Base-by-base conservation (phyloP, 345 rosid species). In the Schrenkiella parvula region DNA sequence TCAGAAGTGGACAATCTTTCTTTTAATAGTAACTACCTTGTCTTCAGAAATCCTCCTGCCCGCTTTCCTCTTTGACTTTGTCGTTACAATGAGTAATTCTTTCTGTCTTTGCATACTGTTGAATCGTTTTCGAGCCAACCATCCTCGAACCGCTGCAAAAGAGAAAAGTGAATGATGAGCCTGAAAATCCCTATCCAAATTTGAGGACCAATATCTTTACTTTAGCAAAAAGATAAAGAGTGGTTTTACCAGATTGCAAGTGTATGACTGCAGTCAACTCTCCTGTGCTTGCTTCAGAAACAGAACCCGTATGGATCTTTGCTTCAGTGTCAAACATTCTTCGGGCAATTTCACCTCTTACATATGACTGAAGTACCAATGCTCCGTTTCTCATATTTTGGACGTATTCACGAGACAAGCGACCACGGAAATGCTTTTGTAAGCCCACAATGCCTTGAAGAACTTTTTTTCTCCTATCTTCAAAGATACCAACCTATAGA, bases 131-230 rank as follows among this genome's bases (percentile, higher is more conserved):
- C 92, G 87, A 64, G 82, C 89, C 85, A 92, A 74, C 88, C 93
- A 90, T 35, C 96, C 98, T 32, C 99, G 96, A 53, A 92, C 83
- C 28, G 42, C 99, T 95, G 83, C 79, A 79, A 64, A 46, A 57
- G 29, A 48, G 50, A 60, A 44, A 35, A 58, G 60, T 29, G 29
- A 50, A 58, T 72, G 25, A 71, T 55, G 41, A 72, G 38, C 37
- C 54, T 73, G 19, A 37, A 54, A 73, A 71, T 48, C 3, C 14
- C 23, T 31, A 53, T 29, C 46, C 64, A 68, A 44, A 8, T 13
- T 23, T 22, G 64, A 31, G 23, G 64, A 38, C 54, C 64, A 28
- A 35, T 9, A 19, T 28, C 35, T 60, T 55, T 46, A 32, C 17
- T 22, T 8, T 26, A 66, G 29, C 28, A 75, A 59, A 38, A 37